Conservation (phyloP, 768 basidiomycete genomes). For the Xerocomus potaroensis region DNA sequence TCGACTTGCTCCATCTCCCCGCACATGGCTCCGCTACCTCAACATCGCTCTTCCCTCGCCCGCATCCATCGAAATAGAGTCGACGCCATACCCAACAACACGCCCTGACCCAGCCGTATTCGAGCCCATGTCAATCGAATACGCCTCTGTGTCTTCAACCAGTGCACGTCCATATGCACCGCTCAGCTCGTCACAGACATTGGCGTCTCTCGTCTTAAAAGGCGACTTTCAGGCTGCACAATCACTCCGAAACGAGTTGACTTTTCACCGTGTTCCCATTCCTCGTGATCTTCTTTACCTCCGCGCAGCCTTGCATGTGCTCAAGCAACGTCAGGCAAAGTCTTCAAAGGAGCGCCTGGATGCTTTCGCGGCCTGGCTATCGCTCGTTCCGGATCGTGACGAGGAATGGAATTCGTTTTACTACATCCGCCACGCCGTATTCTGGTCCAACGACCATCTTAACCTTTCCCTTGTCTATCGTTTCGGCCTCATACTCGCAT, state of each 20-base stretch:
- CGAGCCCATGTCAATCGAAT: conserved; percentile 34
- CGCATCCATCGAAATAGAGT: conserved; percentile 32
- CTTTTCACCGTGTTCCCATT: conserved; percentile 35
- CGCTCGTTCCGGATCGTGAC: conserved; percentile 36
- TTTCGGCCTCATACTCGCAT: conserved; percentile 42
- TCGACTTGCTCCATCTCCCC: conserved; percentile 11
- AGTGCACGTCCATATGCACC: conserved; percentile 15
- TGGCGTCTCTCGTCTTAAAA: conserved; percentile 20
- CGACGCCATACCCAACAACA: conserved; percentile 32
- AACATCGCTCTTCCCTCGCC: conserved; percentile 32
- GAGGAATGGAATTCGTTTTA: conserved; percentile 18
- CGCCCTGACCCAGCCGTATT: conserved; percentile 34
- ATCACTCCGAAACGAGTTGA: conserved; percentile 38
- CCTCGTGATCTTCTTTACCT: conserved; percentile 34
- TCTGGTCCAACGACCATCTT: conserved; percentile 26
- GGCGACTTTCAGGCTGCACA: conserved; percentile 28
- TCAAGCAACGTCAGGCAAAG: conserved; percentile 21
- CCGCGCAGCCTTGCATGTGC: conserved; percentile 32
- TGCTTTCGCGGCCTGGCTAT: conserved; percentile 40
- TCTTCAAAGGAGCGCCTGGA: conserved; percentile 16
- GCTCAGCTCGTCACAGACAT: conserved; percentile 21
- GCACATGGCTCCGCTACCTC: conserved; percentile 20
- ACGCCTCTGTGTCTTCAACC: conserved; percentile 16
- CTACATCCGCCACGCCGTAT: conserved; percentile 30
- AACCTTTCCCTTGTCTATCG: conserved; percentile 37